Conservation (phyloP, 2,329 filamentous ascomycete genomes). For the Moelleriella libera region DNA sequence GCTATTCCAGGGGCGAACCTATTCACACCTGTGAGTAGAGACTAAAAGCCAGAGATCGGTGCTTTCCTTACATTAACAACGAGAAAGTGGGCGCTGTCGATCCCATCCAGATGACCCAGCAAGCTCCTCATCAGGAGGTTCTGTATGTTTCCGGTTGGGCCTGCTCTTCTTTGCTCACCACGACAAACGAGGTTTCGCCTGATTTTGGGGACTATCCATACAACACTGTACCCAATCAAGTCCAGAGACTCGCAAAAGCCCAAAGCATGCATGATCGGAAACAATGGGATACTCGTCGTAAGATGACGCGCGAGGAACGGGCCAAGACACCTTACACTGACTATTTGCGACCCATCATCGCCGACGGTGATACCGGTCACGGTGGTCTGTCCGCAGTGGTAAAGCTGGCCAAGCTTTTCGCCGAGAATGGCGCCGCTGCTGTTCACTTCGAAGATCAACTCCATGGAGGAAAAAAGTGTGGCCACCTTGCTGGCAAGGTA, state of each 20-base stretch:
- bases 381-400: slow-evolving; percentile 85
- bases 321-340: slow-evolving; percentile 70
- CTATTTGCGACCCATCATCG: slow-evolving; percentile 88
- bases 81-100: slow-evolving; percentile 83
- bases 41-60: neutral
- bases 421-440: slow-evolving; percentile 88
- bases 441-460: slow-evolving; percentile 98
- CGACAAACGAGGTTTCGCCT: slow-evolving; percentile 91
- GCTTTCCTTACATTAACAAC: neutral
- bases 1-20: slow-evolving; percentile 64
- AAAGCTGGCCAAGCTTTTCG: slow-evolving; percentile 94
- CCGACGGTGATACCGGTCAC: slow-evolving; percentile 92
- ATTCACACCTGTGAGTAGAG: slow-evolving; percentile 69
- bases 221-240: slow-evolving; percentile 96
- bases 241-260: slow-evolving; percentile 89
- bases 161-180: slow-evolving; percentile 83
- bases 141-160: slow-evolving; percentile 97
- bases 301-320: slow-evolving; percentile 60
- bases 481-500: slow-evolving; percentile 91
- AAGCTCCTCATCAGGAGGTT: slow-evolving; percentile 89
- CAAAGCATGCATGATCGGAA: slow-evolving; percentile 95
- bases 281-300: slow-evolving; percentile 76
- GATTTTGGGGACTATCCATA: slow-evolving; percentile 99
- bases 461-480: slow-evolving; percentile 96
- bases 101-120: slow-evolving; percentile 98